Evolutionary conservation across 768 basidiomycete species (phyloP), one percentile per base, ranked within the genome.

Genomic region (Auricularia cornea): DNA sequence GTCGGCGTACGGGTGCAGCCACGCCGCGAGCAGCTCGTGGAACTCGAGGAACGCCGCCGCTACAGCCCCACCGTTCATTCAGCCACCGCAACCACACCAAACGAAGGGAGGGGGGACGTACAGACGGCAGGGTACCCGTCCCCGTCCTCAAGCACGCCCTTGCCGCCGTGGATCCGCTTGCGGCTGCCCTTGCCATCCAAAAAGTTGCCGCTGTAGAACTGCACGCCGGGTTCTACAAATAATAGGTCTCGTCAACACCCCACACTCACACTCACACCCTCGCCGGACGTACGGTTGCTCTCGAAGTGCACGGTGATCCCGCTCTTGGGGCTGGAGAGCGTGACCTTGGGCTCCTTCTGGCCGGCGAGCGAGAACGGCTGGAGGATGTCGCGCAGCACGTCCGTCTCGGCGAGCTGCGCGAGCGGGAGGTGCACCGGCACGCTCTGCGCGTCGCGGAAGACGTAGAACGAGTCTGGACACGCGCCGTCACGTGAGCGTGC

Each of bases 81-180:
- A n/a, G 62, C 61, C 65, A 61, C 52, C 28, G 35, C 31, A 63
- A 16, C 61, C 54, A 54, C 64, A 16, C 61, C 54, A 54, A 63
- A 38, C 10, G 18, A 59, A 23, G n/a, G 18, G 11, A 32, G 23
- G n/a, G 30, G 26, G 8, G 57, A 61, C 66, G 14, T 73, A 87
- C 87, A 80, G 61, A 79, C 80, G 18, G 82, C 76, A 35, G 76
- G 74, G 69, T 90, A 90, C 5, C 85, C 83, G 63, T 86, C 83
- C 1, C 83, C 83, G 26, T 79, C 71, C 29, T 78, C 83, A 59
- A 70, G 73, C 23, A 75, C 73, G 28, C 88, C 88, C n/a, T 82
- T 83, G 2, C 89, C 88, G 20, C 89, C 88, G 68, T 92, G 89
- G 38, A 89, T 86, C 72, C 81, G 83, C 78, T 90, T 90, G 54